These are phyloP conservation scores for Xylaria sp. DNA, from an alignment of 2,329 filamentous ascomycete species.

Conservation along the genomic window DNA sequence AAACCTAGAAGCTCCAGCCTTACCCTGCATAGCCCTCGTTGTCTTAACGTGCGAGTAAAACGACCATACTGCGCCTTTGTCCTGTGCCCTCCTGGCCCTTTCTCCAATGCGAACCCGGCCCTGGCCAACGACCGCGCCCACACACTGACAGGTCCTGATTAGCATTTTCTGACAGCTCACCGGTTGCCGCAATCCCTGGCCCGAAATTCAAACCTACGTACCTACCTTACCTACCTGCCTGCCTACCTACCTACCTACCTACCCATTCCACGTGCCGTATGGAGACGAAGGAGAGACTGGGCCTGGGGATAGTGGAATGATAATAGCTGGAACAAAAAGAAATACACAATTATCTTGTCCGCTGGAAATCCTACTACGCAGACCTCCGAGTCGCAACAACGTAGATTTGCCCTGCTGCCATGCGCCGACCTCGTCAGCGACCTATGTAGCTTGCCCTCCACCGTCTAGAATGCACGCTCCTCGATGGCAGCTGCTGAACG, in stretches of 20 bases:
- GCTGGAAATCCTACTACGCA: constrained; percentile 5
- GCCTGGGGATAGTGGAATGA: constrained; percentile 19
- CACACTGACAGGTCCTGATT: constrained; percentile 14
- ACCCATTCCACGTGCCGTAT: constrained; percentile 29
- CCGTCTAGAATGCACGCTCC: constrained; percentile 29
- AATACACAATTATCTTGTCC: neutral
- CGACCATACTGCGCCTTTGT: constrained; percentile 14
- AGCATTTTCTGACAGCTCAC: constrained; percentile 24
- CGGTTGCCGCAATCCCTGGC: constrained; percentile 24
- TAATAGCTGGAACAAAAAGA: constrained; percentile 22
- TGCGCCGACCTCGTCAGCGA: constrained; percentile 29
- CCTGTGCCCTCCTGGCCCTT: constrained; percentile 26
- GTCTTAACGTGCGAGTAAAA: constrained; percentile 19
- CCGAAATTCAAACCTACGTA: too few relatives aligned
- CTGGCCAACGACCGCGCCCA: constrained; percentile 23
- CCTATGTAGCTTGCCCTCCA: constrained; percentile 21
- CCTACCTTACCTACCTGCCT: too few relatives aligned
- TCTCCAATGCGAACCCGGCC: constrained; percentile 25
- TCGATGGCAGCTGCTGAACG: constrained; percentile 32
- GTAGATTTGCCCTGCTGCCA: constrained; percentile 19
- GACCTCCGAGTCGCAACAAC: constrained; percentile 11
- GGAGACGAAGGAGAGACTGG: constrained; percentile 16
- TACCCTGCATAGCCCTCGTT: neutral
- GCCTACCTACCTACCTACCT: too few relatives aligned
- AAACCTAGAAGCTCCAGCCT: constrained; percentile 27